Evolutionary conservation across 495 filamentous ascomycete genomes (phyloP).

Genomic region (Aspergillus diversus): DNA sequence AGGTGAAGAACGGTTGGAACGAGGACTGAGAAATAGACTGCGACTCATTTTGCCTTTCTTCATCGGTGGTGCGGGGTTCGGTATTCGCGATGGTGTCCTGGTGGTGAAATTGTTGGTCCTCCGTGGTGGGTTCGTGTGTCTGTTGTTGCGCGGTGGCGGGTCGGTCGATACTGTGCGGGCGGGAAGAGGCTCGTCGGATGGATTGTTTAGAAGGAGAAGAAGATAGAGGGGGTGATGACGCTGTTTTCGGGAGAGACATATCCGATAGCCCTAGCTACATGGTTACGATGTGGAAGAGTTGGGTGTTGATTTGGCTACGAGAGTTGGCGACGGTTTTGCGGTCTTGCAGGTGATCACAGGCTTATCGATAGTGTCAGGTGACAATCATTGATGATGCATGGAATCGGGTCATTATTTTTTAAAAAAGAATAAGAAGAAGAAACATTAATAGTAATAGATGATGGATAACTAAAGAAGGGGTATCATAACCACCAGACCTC

Average conservation of each 20-base stretch:
- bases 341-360: neutral
- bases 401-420: neutral
- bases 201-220: slow-evolving; percentile 39
- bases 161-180: slow-evolving; percentile 28
- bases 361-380: slow-evolving; percentile 30
- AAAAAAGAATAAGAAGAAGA: neutral
- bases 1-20: slow-evolving; percentile 58
- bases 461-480: slow-evolving; percentile 15
- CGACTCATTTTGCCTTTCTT: slow-evolving; percentile 19
- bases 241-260: slow-evolving; percentile 45
- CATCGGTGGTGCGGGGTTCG: slow-evolving; percentile 14
- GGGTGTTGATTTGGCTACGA: slow-evolving; percentile 16
- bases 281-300: slow-evolving; percentile 27
- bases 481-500: slow-evolving; percentile 23
- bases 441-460: neutral
- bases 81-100: slow-evolving; percentile 17
- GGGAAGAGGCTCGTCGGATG: slow-evolving; percentile 24
- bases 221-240: slow-evolving; percentile 29
- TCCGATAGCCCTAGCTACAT: slow-evolving; percentile 38
- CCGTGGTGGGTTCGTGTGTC: slow-evolving; percentile 16
- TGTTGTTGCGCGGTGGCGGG: slow-evolving; percentile 26
- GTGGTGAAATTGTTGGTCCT: slow-evolving; percentile 17
- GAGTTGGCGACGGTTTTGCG: slow-evolving; percentile 3
- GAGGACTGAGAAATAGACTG: slow-evolving; percentile 24
- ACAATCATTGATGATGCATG: neutral